Percentiles rank a stretch among this genome's conserved stretches.
These are phyloP conservation scores for Aureobasidium sp. DNA, from an alignment of 2,329 filamentous ascomycete species.

Conservation along the genomic window DNA sequence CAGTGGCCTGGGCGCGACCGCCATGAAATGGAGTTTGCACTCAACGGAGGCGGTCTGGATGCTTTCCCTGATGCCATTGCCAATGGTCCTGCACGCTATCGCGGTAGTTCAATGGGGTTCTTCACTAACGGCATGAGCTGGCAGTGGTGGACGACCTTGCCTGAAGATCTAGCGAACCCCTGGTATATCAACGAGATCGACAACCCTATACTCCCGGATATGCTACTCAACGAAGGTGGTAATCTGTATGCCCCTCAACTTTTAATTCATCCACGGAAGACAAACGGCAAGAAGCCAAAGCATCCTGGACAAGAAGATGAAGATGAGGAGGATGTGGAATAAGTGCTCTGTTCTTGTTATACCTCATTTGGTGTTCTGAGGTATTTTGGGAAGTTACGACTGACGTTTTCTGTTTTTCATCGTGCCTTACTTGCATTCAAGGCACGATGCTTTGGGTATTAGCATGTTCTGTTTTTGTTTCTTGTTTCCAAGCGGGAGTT, in stretches of 20 bases:
- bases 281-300: constrained; percentile 11
- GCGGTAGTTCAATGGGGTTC: constrained; percentile 23
- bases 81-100: constrained; percentile 14
- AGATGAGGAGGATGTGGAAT: not conserved
- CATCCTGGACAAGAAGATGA: not conserved
- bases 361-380: not conserved
- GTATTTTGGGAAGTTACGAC: not conserved
- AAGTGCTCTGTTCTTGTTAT: not conserved
- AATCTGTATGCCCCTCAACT: constrained; percentile 26
- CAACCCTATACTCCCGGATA: constrained; percentile 19
- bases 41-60: constrained; percentile 22
- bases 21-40: constrained; percentile 20
- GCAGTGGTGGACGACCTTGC: constrained; percentile 27
- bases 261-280: constrained; percentile 36
- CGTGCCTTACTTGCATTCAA: not conserved
- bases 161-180: constrained; percentile 24
- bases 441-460: not conserved
- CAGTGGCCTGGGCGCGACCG: constrained; percentile 21
- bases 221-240: constrained; percentile 23
- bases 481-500: not conserved
- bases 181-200: constrained; percentile 24
- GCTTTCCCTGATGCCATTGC: constrained; percentile 14
- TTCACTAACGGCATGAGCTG: constrained; percentile 16
- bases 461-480: not conserved
- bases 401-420: not conserved